Evolutionary conservation across 345 rosid species (phyloP).

Genomic region (Eucalyptus erythrocorys): DNA sequence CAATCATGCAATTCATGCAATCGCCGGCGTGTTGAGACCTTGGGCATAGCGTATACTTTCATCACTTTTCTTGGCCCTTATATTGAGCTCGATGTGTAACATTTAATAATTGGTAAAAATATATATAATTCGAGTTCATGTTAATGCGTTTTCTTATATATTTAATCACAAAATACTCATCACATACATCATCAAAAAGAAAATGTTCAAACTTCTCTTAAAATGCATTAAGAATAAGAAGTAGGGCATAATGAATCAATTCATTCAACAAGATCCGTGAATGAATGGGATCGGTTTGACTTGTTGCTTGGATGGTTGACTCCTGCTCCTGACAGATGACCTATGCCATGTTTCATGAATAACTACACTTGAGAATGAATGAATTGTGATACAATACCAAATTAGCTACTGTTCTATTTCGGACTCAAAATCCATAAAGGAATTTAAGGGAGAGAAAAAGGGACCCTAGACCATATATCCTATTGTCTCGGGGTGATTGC

Average conservation of each 20-base stretch:
- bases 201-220: no score
- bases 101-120: background rate
- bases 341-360: no score
- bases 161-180: background rate
- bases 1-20: background rate
- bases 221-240: no score
- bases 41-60: background rate
- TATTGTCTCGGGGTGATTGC: rapidly evolving
- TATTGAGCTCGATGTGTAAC: background rate
- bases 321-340: rapidly evolving
- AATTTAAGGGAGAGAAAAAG: no score
- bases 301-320: no score
- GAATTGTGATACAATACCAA: rapidly evolving
- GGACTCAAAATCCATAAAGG: no score
- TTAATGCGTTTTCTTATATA: rapidly evolving
- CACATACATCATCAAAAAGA: rapidly evolving
- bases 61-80: background rate
- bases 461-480: no score
- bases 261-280: no score
- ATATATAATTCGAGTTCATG: background rate
- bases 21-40: background rate
- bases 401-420: rapidly evolving
- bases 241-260: no score
- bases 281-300: no score
- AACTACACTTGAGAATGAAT: rapidly evolving